Base-by-base conservation (phyloP, 768 basidiomycete species). In the Lentinula sp. region DNA sequence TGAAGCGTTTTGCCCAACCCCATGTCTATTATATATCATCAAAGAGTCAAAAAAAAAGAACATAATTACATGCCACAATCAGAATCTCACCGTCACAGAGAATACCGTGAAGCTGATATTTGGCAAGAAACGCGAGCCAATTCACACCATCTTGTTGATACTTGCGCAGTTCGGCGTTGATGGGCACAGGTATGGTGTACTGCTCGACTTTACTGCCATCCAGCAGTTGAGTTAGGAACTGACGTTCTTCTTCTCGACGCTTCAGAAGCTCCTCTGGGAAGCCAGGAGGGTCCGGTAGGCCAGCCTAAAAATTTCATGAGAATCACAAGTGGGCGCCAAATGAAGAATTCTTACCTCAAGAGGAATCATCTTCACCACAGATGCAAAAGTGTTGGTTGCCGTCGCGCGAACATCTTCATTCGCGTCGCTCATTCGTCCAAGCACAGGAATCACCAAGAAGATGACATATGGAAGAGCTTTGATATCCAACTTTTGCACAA, bases 111-210 rank as follows among this genome's bases (percentile, higher is more conserved):
- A 99, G 75, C 68, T 98, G 97, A 71, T 97, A 99, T 71, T 97
- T 98, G 18, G 94, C 92, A 40, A 99, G 80, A 78, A 99, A 99
- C 1, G 97, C 97, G 16, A 99, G 80, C 97, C 97, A 99, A 70
- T 93, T 98, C 65, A 99, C 92, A 37, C 97, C 97, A 60, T 99
- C 97, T 74, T 93, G 92, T 73, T 99, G 97, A 71, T 99, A 99
- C 70, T 95, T 93, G 62, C 97, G 89, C 52, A 99, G 78, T 65
- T 98, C 93, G 35, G 95, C 95, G 61, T 95, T 92, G 79, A 99
- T 91, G 31, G 77, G 75, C 59, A 95, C 85, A 0, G 97, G 94
- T 1, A 99, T 84, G 45, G 76, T 74, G 70, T 98, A 99, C 63
- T 88, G 86, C 66, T 95, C 92, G 15, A 98, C 94, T 73, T 98